Evolutionary conservation across 768 basidiomycete species (phyloP).

Genomic region (Rhodotorula diobovata): DNA sequence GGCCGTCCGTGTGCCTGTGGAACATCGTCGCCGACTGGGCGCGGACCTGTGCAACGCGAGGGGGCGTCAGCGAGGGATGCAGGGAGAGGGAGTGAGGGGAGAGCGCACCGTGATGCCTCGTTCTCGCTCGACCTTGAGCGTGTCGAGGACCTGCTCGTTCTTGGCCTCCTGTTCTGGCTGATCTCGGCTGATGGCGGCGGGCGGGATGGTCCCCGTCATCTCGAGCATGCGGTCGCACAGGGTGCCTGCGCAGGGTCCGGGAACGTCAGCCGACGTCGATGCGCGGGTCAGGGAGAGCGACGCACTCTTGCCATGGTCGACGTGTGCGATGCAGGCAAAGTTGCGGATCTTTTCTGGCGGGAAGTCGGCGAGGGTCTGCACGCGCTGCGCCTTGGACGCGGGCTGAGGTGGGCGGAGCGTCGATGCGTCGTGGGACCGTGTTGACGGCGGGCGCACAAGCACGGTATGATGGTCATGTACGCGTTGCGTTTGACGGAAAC

Average conservation of each 20-base stretch:
- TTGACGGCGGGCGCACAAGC: no score
- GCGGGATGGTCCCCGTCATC: conserved; percentile 76
- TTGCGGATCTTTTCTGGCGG: conserved; percentile 48
- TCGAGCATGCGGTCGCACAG: conserved; percentile 49
- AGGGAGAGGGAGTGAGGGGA: conserved; percentile 73
- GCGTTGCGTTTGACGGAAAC: no score
- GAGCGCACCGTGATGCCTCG: conserved; percentile 75
- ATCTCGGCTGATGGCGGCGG: background rate
- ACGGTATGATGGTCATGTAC: no score
- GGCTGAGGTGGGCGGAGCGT: background rate
- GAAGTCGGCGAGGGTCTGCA: background rate
- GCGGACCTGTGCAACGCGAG: conserved; percentile 3
- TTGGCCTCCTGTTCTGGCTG: conserved; percentile 59
- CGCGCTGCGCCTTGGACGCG: background rate
- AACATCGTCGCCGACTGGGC: conserved; percentile 63
- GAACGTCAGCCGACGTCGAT: no score
- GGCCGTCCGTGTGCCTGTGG: conserved; percentile 52
- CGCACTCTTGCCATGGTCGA: conserved; percentile 63
- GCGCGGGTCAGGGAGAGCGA: background rate
- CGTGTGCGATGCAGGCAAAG: conserved; percentile 11
- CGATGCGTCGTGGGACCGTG: background rate
- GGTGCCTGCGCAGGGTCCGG: conserved; percentile 16
- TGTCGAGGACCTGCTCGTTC: conserved; percentile 83
- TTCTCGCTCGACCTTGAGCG: conserved; percentile 93
- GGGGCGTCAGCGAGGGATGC: background rate